phyloP scores from a whole-genome alignment of 768 basidiomycete species.

The Pulveroboletus sp. region DNA sequence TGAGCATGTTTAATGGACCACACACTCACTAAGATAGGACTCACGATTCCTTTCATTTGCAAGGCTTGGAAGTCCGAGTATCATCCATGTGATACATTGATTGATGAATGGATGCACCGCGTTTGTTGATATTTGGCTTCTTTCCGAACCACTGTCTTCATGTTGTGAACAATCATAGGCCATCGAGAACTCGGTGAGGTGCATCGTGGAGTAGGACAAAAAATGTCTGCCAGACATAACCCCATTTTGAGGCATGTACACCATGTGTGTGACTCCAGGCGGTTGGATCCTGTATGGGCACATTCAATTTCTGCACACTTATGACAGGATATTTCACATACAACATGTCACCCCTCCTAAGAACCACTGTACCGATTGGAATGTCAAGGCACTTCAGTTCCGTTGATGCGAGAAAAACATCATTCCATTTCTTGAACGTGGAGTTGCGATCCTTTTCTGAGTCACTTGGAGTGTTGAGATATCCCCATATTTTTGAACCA shows the following conservation, averaged over 20 bases:
- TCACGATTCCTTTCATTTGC: no score
- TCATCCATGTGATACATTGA: background rate
- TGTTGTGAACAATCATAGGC: background rate
- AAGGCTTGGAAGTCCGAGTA: background rate
- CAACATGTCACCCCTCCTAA: background rate
- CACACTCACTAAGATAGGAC: no score
- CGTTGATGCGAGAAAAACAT: background rate
- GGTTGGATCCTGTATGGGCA: slow-evolving; percentile 2
- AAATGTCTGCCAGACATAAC: background rate
- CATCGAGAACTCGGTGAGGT: background rate
- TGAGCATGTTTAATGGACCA: no score
- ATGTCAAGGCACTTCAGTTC: rapidly evolving
- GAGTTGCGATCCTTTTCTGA: background rate
- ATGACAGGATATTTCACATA: background rate
- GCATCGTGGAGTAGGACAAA: background rate
- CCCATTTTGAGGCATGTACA: background rate
- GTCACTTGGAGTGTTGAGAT: background rate
- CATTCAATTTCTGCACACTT: no score
- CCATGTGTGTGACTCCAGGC: background rate
- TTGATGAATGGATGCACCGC: background rate
- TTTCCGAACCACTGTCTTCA: no score
- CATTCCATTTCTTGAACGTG: background rate
- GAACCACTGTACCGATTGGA: background rate
- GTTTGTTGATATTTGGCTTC: no score
- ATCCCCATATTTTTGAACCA: background rate